Base-by-base conservation (phyloP, 1,284 basidiomycete genomes). In the Phylloboletellus chloephorus region DNA sequence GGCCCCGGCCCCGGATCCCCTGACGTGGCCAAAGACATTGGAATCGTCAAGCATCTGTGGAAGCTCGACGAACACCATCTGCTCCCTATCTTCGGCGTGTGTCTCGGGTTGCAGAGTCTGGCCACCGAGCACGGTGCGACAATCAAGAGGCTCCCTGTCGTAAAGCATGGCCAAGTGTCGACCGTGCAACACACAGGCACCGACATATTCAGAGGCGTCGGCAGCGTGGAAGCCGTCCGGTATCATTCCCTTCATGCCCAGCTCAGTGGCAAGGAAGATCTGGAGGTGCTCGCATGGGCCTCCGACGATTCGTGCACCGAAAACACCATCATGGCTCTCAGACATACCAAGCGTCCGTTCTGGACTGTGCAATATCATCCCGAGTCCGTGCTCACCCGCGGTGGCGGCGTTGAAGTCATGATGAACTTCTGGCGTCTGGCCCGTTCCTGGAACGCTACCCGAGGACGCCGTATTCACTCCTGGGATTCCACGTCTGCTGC, bases 291-390 rank as follows among this genome's bases (percentile, higher is more conserved):
- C 8, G 84, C 79, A 7, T 86, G 79, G 79, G 66, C 78, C 6
- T 66, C 82, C 40, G 85, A 88, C 46, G 73, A 67, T 13, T 61
- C 64, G 25, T 81, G 82, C 43, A 79, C 85, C 49, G 80, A 81
- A 4, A 64, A 51, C 28, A 78, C 87, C 13, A 65, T 82, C 15
- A 88, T 88, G 85, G 83, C 77, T 20, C 62, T 74, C 21, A 73
- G 70, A 50, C 91, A 94, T 58, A 68, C 54, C 31, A 60, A 54
- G 9, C 74, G 74, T 47, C 89, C 93, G 0, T 88, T 94, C 51
- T 94, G 86, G 80, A 91, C 89, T 3, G 92, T 98, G 2, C 94
- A 98, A 59, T 98, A 96, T 56, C 95, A 98, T 61, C 95, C 94
- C 1, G 94, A 95, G 64, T 88, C 81, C 7, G 75, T 79, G 2